phyloP scores from a whole-genome alignment of 345 rosid genomes.

The Eucalyptus paniculata region DNA sequence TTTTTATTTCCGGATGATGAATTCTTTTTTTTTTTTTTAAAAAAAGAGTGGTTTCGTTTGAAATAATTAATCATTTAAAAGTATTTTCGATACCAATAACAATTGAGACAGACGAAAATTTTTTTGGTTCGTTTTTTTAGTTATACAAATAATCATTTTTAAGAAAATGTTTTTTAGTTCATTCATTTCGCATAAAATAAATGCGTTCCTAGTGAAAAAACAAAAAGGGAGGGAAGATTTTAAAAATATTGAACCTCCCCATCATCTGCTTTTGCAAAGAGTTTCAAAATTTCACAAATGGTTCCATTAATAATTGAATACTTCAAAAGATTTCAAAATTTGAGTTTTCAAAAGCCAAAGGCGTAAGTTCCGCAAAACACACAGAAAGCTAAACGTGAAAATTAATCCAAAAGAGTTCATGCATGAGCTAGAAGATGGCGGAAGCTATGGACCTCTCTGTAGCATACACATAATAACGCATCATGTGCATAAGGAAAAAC shows the following conservation, averaged over 20 bases:
- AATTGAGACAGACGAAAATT: too few relatives aligned
- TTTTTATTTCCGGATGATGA: too few relatives aligned
- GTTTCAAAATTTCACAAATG: background rate
- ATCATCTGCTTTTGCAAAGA: background rate
- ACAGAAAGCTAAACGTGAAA: background rate
- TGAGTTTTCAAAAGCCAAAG: background rate
- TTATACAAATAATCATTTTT: accelerated
- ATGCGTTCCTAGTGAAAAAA: accelerated
- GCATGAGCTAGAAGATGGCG: background rate
- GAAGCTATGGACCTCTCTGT: background rate
- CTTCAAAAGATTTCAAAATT: background rate
- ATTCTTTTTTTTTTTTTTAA: too few relatives aligned
- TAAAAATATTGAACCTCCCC: background rate
- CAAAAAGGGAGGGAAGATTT: background rate
- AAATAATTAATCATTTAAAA: too few relatives aligned
- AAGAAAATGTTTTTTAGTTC: too few relatives aligned
- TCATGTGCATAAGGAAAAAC: background rate
- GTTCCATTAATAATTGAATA: background rate
- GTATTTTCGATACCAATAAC: accelerated
- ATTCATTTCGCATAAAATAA: accelerated
- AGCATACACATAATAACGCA: background rate
- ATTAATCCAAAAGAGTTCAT: background rate
- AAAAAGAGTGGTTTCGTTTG: too few relatives aligned
- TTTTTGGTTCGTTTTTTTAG: too few relatives aligned
- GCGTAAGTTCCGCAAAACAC: background rate